These are phyloP conservation scores for Metarhizium brunneum DNA, from an alignment of 2,329 filamentous ascomycete species.

Conservation along the genomic window DNA sequence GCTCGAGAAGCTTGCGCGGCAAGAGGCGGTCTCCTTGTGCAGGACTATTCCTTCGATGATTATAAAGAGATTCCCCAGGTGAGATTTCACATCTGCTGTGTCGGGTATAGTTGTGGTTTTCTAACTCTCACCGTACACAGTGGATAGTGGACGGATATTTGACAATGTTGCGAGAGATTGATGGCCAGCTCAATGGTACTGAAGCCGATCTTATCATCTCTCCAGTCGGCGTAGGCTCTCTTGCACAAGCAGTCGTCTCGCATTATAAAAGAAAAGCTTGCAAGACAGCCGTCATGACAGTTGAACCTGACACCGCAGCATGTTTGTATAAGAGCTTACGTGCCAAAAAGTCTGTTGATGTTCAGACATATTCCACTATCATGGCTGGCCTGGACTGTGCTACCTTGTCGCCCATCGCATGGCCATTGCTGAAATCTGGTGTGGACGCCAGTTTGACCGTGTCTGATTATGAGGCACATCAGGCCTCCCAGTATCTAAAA, in stretches of 20 bases:
- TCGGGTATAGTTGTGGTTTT: neutral
- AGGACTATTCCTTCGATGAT: slow-evolving; percentile 59
- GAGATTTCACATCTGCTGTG: slow-evolving; percentile 3
- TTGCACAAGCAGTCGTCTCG: slow-evolving; percentile 58
- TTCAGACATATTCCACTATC: slow-evolving; percentile 52
- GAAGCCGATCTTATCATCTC: slow-evolving; percentile 42
- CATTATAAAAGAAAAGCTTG: slow-evolving; percentile 47
- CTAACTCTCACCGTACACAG: slow-evolving; percentile 14
- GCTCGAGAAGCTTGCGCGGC: slow-evolving; percentile 34
- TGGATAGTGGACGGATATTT: slow-evolving; percentile 74
- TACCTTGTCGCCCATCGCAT: slow-evolving; percentile 56
- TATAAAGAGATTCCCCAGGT: slow-evolving; percentile 57
- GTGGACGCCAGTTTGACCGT: slow-evolving; percentile 54
- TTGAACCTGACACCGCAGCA: slow-evolving; percentile 59
- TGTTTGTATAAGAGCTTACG: slow-evolving; percentile 47
- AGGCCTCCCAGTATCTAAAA: slow-evolving; percentile 44
- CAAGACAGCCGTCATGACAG: slow-evolving; percentile 42
- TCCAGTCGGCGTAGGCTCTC: slow-evolving; percentile 64
- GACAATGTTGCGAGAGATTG: slow-evolving; percentile 61
- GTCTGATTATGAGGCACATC: slow-evolving; percentile 53
- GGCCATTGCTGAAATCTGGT: slow-evolving; percentile 46
- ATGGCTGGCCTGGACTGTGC: slow-evolving; percentile 70
- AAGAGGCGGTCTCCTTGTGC: slow-evolving; percentile 45
- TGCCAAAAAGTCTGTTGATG: slow-evolving; percentile 34
- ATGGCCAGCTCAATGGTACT: slow-evolving; percentile 41